Evolutionary conservation across 2,329 filamentous ascomycete species (phyloP).

Genomic region (Parascedosporium putredinis): DNA sequence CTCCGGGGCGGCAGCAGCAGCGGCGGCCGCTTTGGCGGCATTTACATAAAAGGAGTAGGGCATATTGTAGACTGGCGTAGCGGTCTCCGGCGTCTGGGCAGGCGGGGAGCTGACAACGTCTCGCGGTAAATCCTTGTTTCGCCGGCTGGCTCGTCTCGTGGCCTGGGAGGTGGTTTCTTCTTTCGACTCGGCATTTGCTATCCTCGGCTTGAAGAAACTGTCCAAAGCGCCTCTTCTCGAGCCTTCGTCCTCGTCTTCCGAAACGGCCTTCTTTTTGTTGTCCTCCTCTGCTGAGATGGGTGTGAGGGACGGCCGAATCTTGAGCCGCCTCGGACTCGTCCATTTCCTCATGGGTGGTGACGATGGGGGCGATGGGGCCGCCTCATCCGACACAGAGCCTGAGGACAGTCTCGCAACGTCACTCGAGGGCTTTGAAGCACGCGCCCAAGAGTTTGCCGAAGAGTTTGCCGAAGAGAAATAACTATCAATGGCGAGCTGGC

Average conservation of each 20-base stretch:
- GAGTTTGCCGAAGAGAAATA: background rate
- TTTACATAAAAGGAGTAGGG: slow-evolving; percentile 6
- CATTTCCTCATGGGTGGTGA: slow-evolving; percentile 8
- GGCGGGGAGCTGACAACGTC: background rate
- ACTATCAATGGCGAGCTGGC: background rate
- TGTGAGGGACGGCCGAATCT: slow-evolving; percentile 9
- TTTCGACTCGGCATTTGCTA: background rate
- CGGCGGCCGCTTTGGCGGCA: background rate
- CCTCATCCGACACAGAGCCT: background rate
- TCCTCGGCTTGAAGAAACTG: background rate
- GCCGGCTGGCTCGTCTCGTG: background rate
- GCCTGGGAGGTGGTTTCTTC: background rate
- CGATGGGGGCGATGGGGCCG: slow-evolving; percentile 3
- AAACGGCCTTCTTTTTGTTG: background rate
- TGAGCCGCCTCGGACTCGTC: slow-evolving; percentile 12
- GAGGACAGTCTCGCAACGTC: background rate
- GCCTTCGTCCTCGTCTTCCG: background rate
- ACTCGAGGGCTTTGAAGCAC: background rate
- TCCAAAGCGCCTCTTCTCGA: background rate
- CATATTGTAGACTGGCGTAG: slow-evolving; percentile 5
- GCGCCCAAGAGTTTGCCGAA: background rate
- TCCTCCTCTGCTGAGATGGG: slow-evolving; percentile 5
- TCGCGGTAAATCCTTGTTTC: background rate
- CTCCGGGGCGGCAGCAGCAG: background rate
- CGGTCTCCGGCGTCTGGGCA: background rate